phyloP scores from a whole-genome alignment of 192 early-diverging fungal species.

The Backusella tuberculispora region DNA sequence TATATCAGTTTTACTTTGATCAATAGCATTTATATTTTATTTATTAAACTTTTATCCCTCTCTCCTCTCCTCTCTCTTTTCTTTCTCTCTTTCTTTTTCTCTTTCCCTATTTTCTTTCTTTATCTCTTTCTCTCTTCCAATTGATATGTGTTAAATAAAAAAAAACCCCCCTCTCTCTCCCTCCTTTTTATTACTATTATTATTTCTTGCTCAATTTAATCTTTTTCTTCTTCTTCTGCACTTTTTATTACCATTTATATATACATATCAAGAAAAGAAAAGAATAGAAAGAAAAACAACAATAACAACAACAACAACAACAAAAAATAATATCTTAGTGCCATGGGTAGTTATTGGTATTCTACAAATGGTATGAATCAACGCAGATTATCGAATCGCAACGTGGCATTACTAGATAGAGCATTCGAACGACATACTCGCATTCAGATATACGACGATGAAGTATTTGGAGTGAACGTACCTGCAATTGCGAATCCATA shows the following conservation, averaged over 20 bases:
- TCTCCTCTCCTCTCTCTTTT: background rate
- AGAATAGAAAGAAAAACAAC: background rate
- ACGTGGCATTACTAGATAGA: conserved; percentile 32
- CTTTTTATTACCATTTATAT: background rate
- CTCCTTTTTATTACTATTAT: background rate
- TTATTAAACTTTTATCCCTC: background rate
- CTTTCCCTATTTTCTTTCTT: background rate
- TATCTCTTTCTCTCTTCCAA: background rate
- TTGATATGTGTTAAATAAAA: background rate
- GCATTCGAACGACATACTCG: conserved; percentile 32
- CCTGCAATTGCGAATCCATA: conserved; percentile 29
- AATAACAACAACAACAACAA: too few relatives aligned
- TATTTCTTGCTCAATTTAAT: too few relatives aligned
- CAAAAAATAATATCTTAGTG: too few relatives aligned
- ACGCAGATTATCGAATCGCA: conserved; percentile 24
- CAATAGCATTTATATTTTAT: background rate
- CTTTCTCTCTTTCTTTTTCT: background rate
- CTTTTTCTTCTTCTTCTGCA: background rate
- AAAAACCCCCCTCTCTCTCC: background rate
- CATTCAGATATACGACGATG: conserved; percentile 32
- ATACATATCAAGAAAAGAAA: background rate
- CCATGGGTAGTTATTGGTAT: conserved; percentile 36
- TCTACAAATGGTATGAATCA: conserved; percentile 33
- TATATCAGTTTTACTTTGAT: background rate
- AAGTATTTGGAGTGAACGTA: conserved; percentile 29